Percentiles rank a stretch among this genome's conserved stretches.
Evolutionary conservation across 805 yeast species (phyloP).

Genomic region (Myxozyma vanderwaltii): DNA sequence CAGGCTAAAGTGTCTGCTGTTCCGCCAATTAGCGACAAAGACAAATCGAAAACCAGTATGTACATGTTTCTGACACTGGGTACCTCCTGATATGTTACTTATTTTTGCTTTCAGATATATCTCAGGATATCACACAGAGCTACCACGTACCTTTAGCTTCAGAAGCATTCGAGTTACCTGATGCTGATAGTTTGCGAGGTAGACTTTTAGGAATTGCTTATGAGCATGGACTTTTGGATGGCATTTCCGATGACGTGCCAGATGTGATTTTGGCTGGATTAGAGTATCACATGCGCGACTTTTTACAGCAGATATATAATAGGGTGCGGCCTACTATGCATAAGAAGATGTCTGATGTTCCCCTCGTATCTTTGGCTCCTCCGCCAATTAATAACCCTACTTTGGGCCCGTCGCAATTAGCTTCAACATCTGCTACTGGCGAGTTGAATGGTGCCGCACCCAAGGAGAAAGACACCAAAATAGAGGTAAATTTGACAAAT

Average conservation of each 20-base stretch:
- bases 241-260: slow-evolving; percentile 73
- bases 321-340: slow-evolving; percentile 61
- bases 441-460: neutral
- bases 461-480: neutral
- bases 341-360: slow-evolving; percentile 40
- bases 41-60: slow-evolving; percentile 37
- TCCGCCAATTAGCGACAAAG: slow-evolving; percentile 59
- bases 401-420: neutral
- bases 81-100: neutral
- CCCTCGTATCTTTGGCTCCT: slow-evolving; percentile 1
- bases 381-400: neutral
- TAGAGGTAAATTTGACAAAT: neutral
- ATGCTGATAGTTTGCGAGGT: slow-evolving; percentile 63
- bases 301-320: slow-evolving; percentile 75
- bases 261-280: slow-evolving; percentile 79
- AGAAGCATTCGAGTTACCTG: slow-evolving; percentile 82
- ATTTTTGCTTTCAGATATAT: slow-evolving; percentile 67
- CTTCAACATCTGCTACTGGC: neutral
- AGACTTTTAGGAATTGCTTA: slow-evolving; percentile 81
- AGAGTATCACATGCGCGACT: slow-evolving; percentile 73
- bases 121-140: slow-evolving; percentile 87
- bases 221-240: slow-evolving; percentile 86
- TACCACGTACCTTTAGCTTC: slow-evolving; percentile 77
- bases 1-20: slow-evolving; percentile 74
- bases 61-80: neutral